Conservation (phyloP, 2,329 filamentous ascomycete genomes). For the Grosmannia serpens region DNA sequence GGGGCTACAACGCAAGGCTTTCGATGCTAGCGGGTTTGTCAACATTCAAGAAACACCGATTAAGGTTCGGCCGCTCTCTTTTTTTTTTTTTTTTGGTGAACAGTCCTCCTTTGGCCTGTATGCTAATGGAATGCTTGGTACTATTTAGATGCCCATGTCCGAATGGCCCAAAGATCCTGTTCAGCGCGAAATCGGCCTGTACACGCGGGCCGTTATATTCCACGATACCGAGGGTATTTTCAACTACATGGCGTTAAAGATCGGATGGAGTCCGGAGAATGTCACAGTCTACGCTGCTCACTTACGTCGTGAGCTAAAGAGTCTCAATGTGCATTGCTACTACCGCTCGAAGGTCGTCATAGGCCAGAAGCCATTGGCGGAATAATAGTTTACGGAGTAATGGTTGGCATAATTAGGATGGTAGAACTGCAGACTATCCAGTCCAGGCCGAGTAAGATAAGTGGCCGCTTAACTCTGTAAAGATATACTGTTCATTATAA, state of each 20-base stretch:
- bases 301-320: constrained; percentile 7
- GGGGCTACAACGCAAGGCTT: constrained; percentile 36
- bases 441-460: too few species aligned
- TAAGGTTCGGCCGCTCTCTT: constrained; percentile 32
- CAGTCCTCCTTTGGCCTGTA: too few species aligned
- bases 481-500: too few species aligned
- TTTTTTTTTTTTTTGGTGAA: too few species aligned
- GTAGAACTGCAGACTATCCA: too few species aligned
- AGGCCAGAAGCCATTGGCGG: neutral
- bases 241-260: constrained; percentile 5
- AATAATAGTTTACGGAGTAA: neutral
- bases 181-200: constrained; percentile 16
- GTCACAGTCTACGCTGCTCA: constrained; percentile 9
- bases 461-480: too few species aligned
- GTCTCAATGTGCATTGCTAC: neutral
- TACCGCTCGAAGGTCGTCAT: neutral
- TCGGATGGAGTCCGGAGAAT: constrained; percentile 11
- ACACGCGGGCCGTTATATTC: constrained; percentile 6
- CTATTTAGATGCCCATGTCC: constrained; percentile 15
- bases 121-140: too few species aligned
- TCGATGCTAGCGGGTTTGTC: constrained; percentile 43
- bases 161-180: constrained; percentile 22
- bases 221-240: constrained; percentile 11
- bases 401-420: too few species aligned
- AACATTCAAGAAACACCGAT: constrained; percentile 40